These are phyloP conservation scores for Stephanodiscus minutulus DNA, from an alignment of 108 stramenopile genomes.

Conservation along the genomic window DNA sequence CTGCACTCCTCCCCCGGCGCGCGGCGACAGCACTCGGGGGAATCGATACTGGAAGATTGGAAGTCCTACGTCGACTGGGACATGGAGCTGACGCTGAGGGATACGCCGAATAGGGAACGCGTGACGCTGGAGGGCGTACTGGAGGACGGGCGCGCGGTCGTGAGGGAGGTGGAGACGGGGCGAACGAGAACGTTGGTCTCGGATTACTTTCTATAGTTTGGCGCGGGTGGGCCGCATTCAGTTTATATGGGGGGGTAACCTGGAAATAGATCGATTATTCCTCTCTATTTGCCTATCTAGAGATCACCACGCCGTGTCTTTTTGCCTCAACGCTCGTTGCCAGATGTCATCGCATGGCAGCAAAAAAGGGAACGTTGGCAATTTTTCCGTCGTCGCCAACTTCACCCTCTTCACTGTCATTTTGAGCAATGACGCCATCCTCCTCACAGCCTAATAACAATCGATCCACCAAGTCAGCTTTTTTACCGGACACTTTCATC, in stretches of 20 bases:
- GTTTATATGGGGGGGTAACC: too few relatives aligned
- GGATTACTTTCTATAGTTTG: conserved; percentile 47
- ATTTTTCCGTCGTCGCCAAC: neutral
- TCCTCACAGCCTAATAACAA: conserved; percentile 7
- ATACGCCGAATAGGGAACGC: conserved; percentile 41
- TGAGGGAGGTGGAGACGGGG: conserved; percentile 43
- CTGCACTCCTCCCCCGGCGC: conserved; percentile 24
- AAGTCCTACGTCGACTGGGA: conserved; percentile 53
- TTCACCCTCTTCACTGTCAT: neutral
- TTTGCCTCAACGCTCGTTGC: neutral
- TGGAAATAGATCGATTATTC: too few relatives aligned
- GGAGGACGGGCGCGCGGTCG: conserved; percentile 48
- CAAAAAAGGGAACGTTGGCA: conserved; percentile 10
- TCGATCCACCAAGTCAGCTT: conserved; percentile 39
- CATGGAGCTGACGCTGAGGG: conserved; percentile 47
- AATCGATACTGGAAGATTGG: conserved; percentile 42
- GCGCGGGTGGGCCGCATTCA: too few relatives aligned
- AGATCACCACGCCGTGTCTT: neutral
- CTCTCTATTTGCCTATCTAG: neutral
- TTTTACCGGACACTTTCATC: conserved; percentile 46
- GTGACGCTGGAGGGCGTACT: conserved; percentile 38
- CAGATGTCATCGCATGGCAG: conserved; percentile 2
- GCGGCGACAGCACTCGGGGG: conserved; percentile 11
- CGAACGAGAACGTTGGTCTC: conserved; percentile 43
- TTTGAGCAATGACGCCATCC: neutral